These are phyloP conservation scores for Amniculicola lignicola DNA, from an alignment of 495 filamentous ascomycete species.

Conservation along the genomic window DNA sequence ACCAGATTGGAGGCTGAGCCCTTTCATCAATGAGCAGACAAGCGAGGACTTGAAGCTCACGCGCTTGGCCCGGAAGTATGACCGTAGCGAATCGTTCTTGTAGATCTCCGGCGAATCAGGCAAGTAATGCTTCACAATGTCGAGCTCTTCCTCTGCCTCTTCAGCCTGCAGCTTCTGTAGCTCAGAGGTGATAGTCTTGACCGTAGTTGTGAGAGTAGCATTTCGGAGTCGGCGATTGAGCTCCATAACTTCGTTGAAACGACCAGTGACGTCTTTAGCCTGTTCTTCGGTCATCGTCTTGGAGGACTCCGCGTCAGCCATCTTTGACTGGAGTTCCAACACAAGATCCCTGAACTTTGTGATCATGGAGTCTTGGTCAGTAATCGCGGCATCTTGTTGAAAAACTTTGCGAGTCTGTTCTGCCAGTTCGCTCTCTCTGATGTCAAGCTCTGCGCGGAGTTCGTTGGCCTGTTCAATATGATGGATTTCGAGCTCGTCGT, in stretches of 20 bases:
- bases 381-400: conserved; percentile 70
- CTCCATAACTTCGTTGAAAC: conserved; percentile 91
- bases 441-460: conserved; percentile 87
- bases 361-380: conserved; percentile 86
- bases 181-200: conserved; percentile 90
- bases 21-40: conserved; percentile 74
- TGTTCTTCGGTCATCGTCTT: conserved; percentile 90
- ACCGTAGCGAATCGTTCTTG: conserved; percentile 78
- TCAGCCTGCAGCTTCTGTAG: conserved; percentile 82
- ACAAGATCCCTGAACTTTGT: conserved; percentile 85
- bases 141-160: conserved; percentile 82
- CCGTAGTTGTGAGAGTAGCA: conserved; percentile 83
- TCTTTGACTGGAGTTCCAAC: conserved; percentile 75
- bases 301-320: conserved; percentile 87
- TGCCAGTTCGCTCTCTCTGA: conserved; percentile 69
- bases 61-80: conserved; percentile 80
- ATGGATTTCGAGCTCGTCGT: conserved; percentile 90
- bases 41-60: conserved; percentile 84
- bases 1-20: conserved; percentile 59
- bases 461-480: conserved; percentile 91
- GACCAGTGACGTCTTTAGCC: conserved; percentile 76
- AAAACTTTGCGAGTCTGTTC: conserved; percentile 67
- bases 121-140: conserved; percentile 82
- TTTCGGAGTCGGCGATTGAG: conserved; percentile 89
- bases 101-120: conserved; percentile 64